These are phyloP conservation scores for Pascua guehoae DNA, from an alignment of 1,284 basidiomycete genomes.

Conservation along the genomic window DNA sequence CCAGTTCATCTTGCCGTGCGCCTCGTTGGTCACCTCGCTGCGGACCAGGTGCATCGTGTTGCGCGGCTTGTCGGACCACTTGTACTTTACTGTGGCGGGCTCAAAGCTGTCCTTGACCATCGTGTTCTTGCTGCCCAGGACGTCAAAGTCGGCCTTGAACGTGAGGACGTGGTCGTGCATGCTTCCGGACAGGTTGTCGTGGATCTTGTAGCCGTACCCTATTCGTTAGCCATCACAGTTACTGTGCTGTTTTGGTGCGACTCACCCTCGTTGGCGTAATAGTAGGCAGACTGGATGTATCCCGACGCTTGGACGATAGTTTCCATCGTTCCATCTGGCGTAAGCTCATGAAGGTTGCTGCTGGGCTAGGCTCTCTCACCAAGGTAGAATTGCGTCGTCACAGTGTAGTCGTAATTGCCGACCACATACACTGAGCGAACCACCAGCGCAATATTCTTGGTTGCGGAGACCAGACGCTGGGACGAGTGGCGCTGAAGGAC, in stretches of 20 bases:
- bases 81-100: neutral
- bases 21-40: conserved; percentile 53
- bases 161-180: conserved; percentile 68
- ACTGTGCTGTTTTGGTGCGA: conserved; percentile 52
- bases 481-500: conserved; percentile 57
- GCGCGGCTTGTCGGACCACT: conserved; percentile 1
- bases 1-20: conserved; percentile 16
- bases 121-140: conserved; percentile 59
- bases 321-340: conserved; percentile 60
- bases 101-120: conserved; percentile 47
- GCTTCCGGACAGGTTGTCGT: neutral
- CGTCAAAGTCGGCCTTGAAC: conserved; percentile 59
- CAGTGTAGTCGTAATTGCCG: conserved; percentile 59
- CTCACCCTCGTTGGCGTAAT: conserved; percentile 53
- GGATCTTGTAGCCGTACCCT: neutral
- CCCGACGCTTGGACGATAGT: conserved; percentile 63
- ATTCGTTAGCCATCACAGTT: conserved; percentile 51
- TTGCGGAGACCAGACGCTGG: conserved; percentile 35
- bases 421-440: conserved; percentile 58
- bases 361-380: too few species aligned
- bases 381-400: conserved; percentile 63
- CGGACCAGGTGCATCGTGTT: conserved; percentile 55
- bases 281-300: conserved; percentile 63
- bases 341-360: too few species aligned
- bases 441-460: conserved; percentile 59